Conservation (phyloP, 2,329 filamentous ascomycete genomes). For the Plenodomus biglobosus region DNA sequence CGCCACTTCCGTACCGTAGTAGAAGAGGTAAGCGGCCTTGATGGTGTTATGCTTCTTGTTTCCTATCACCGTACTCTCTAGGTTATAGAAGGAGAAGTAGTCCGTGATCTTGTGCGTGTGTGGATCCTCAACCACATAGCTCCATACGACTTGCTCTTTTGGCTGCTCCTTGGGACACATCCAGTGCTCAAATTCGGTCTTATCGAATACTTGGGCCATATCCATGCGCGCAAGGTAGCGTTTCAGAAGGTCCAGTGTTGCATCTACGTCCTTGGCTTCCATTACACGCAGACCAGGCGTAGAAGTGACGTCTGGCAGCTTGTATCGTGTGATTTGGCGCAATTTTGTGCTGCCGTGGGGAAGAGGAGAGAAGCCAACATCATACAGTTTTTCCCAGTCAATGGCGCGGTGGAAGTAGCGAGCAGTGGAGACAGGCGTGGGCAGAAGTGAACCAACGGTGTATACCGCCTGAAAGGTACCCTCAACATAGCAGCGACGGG, state of each 20-base stretch:
- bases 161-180: slow-evolving; percentile 65
- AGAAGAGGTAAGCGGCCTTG: slow-evolving; percentile 92
- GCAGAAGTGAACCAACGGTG: slow-evolving; percentile 87
- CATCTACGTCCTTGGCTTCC: slow-evolving; percentile 74
- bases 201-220: slow-evolving; percentile 77
- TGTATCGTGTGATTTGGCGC: slow-evolving; percentile 83
- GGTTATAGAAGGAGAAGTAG: slow-evolving; percentile 94
- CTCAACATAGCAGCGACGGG: slow-evolving; percentile 81
- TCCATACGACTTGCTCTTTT: slow-evolving; percentile 80
- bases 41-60: slow-evolving; percentile 76
- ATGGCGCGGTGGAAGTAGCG: slow-evolving; percentile 93
- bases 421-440: slow-evolving; percentile 88
- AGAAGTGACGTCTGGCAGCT: slow-evolving; percentile 71
- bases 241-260: slow-evolving; percentile 71
- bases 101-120: slow-evolving; percentile 82
- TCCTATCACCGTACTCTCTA: slow-evolving; percentile 89
- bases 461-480: slow-evolving; percentile 95
- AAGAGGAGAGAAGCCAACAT: slow-evolving; percentile 89
- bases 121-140: slow-evolving; percentile 78
- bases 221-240: slow-evolving; percentile 80
- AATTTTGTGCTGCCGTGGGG: slow-evolving; percentile 80
- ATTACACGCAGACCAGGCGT: slow-evolving; percentile 78
- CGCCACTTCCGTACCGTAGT: slow-evolving; percentile 85
- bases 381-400: slow-evolving; percentile 95
- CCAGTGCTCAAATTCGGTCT: slow-evolving; percentile 86